phyloP scores from a whole-genome alignment of 768 basidiomycete genomes.

The Astraeus odoratus region DNA sequence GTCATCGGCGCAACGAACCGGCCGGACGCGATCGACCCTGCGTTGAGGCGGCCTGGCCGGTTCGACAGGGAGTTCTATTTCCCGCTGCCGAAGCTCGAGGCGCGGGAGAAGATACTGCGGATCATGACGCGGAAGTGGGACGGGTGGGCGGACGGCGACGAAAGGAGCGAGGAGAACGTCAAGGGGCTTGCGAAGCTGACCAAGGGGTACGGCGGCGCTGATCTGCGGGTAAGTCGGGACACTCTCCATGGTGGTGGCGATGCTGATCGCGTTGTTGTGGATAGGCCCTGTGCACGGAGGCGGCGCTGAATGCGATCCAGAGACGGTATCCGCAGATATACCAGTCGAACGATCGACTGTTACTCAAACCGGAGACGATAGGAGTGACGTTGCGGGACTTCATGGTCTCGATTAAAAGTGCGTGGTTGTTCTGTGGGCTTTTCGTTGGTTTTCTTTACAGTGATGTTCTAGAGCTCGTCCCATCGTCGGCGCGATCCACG shows the following conservation, averaged over 20 bases:
- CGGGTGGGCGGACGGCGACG: constrained; percentile 49
- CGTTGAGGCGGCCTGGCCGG: constrained; percentile 85
- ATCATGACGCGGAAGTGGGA: constrained; percentile 92
- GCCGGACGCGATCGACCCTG: constrained; percentile 97
- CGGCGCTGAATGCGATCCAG: constrained; percentile 93
- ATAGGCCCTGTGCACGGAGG: constrained; percentile 93
- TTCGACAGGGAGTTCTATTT: constrained; percentile 99
- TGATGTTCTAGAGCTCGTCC: constrained; percentile 69
- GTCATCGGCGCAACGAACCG: constrained; percentile 98
- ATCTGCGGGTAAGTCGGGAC: constrained; percentile 65
- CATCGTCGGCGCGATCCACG: constrained; percentile 89
- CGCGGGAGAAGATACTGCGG: constrained; percentile 78
- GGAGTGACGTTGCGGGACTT: constrained; percentile 84
- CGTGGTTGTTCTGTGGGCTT: constrained; percentile 19
- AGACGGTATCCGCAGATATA: constrained; percentile 96
- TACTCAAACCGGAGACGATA: constrained; percentile 83
- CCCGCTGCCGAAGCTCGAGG: constrained; percentile 77
- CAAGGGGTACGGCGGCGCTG: constrained; percentile 97
- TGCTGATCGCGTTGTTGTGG: constrained; percentile 3
- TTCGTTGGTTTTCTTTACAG: constrained; percentile 2
- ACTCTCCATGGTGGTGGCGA: constrained; percentile 6
- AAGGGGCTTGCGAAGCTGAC: constrained; percentile 80
- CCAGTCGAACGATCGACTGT: constrained; percentile 77
- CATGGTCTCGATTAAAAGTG: constrained; percentile 95
- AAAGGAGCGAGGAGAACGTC: constrained; percentile 38